phyloP scores from a whole-genome alignment of 345 rosid genomes.

The Iberis pinnata region DNA sequence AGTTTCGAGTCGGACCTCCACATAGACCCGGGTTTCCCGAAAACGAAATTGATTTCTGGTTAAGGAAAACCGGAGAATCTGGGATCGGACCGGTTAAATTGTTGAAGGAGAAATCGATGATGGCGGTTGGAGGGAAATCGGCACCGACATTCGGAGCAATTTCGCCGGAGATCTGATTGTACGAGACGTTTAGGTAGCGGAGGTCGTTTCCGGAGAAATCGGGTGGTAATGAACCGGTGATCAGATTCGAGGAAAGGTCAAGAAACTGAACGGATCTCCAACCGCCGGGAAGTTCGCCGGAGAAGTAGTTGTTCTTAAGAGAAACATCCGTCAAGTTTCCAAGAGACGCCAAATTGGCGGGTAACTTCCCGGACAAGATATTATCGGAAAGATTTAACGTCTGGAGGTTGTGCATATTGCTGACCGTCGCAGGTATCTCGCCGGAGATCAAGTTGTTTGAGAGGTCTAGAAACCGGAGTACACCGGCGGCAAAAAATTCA shows the following conservation, averaged over 20 bases:
- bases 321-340: constrained; percentile 50
- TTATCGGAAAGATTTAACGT: constrained; percentile 30
- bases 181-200: constrained; percentile 56
- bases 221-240: constrained; percentile 60
- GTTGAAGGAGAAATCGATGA: constrained; percentile 73
- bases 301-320: constrained; percentile 54
- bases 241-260: constrained; percentile 73
- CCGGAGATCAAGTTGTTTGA: constrained; percentile 76
- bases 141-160: constrained; percentile 44
- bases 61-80: constrained; percentile 35
- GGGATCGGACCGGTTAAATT: constrained; percentile 72
- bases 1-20: constrained; percentile 41
- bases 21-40: constrained; percentile 65
- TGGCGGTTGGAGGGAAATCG: constrained; percentile 43
- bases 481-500: constrained; percentile 46
- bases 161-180: constrained; percentile 56
- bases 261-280: constrained; percentile 46
- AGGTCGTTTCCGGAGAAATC: constrained; percentile 56
- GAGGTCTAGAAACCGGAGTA: constrained; percentile 58
- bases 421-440: constrained; percentile 38
- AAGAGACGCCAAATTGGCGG: constrained; percentile 30
- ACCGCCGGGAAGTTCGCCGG: constrained; percentile 48
- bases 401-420: constrained; percentile 23
- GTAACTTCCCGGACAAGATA: constrained; percentile 22
- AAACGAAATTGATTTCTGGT: constrained; percentile 45